Conservation (phyloP, 768 basidiomycete genomes). For the Termitomyces sp. region DNA sequence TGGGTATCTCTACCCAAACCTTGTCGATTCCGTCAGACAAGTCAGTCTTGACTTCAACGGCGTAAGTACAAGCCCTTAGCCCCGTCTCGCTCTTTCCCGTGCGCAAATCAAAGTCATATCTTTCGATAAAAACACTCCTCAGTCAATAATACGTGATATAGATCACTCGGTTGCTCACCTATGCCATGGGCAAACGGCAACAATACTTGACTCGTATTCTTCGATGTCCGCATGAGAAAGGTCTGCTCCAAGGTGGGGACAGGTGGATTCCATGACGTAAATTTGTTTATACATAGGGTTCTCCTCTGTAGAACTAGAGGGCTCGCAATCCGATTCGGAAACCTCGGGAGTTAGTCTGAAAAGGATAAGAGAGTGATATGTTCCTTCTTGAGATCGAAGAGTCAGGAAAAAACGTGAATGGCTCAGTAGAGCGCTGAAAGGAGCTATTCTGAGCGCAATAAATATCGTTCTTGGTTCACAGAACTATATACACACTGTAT, state of each 20-base stretch:
- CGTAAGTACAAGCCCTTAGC: slow-evolving; percentile 63
- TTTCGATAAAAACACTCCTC: slow-evolving; percentile 18
- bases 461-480: not conserved
- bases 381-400: slow-evolving; percentile 53
- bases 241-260: slow-evolving; percentile 79
- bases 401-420: slow-evolving; percentile 61
- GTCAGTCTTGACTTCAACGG: slow-evolving; percentile 45
- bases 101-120: slow-evolving; percentile 71
- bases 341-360: slow-evolving; percentile 50
- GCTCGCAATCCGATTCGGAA: slow-evolving; percentile 4
- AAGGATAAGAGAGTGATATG: slow-evolving; percentile 59
- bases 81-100: slow-evolving; percentile 72
- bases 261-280: slow-evolving; percentile 78
- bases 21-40: slow-evolving; percentile 33
- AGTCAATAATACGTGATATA: not conserved
- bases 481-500: not conserved
- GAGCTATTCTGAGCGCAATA: slow-evolving; percentile 33
- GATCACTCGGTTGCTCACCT: slow-evolving; percentile 32
- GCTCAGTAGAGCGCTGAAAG: slow-evolving; percentile 39
- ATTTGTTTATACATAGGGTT: slow-evolving; percentile 37
- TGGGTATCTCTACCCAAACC: slow-evolving; percentile 61
- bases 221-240: slow-evolving; percentile 81
- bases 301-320: not conserved
- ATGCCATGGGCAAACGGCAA: slow-evolving; percentile 78
- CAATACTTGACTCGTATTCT: slow-evolving; percentile 51